A percentile compares a stretch with the other conserved stretches of the same genome.
These are phyloP conservation scores for Arachnopeziza araneosa DNA, from an alignment of 2,329 filamentous ascomycete genomes.

Conservation along the genomic window DNA sequence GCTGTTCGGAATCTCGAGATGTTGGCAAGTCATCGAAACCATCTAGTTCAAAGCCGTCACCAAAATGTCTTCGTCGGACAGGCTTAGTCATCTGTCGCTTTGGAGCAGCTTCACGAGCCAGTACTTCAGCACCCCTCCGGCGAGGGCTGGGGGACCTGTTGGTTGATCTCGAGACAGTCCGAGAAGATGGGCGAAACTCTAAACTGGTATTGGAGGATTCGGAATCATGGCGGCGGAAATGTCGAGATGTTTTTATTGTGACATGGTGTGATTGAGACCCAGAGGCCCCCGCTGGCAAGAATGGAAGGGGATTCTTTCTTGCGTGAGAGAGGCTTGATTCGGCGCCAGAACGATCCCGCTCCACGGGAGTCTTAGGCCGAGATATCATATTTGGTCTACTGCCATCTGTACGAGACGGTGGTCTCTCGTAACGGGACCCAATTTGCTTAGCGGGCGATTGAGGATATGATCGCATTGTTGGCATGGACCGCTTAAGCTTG, in stretches of 20 bases:
- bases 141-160: conserved; percentile 53
- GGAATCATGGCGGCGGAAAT: conserved; percentile 76
- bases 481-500: conserved; percentile 60
- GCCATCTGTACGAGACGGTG: conserved; percentile 51
- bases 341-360: conserved; percentile 41
- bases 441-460: conserved; percentile 47
- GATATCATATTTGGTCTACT: conserved; percentile 45
- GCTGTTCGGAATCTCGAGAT: conserved; percentile 73
- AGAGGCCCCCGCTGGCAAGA: conserved; percentile 71
- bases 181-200: conserved; percentile 52
- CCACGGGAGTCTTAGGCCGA: conserved; percentile 67
- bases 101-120: conserved; percentile 41
- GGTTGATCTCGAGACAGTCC: conserved; percentile 51
- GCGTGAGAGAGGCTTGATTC: conserved; percentile 47
- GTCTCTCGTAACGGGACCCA: conserved; percentile 47
- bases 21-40: conserved; percentile 93
- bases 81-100: conserved; percentile 73
- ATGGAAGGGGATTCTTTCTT: conserved; percentile 62
- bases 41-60: conserved; percentile 88
- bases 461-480: conserved; percentile 46
- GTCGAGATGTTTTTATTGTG: conserved; percentile 62
- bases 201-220: conserved; percentile 58
- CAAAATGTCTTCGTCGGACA: conserved; percentile 66
- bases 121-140: conserved; percentile 38
- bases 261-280: conserved; percentile 74